Base-by-base conservation (phyloP, 2,329 filamentous ascomycete species). In the Pochonia chlamydosporia region DNA sequence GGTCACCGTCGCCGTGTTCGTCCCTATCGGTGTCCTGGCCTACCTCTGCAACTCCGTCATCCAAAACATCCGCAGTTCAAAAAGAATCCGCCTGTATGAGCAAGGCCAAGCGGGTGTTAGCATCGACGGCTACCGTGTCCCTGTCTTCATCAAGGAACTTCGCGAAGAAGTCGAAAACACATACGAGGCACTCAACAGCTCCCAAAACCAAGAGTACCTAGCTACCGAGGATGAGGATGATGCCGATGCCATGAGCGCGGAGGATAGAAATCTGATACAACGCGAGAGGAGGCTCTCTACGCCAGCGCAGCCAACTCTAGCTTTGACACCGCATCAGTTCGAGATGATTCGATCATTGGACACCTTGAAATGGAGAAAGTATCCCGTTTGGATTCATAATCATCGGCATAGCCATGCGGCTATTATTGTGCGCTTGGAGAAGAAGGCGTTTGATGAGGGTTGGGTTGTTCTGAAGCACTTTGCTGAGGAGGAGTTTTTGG, bases 351-450 rank as follows among this genome's bases (percentile, higher is more conserved):
- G 85, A 25, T 79, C 82, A 9, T 71, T 97, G 42, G 82, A 97
- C 57, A 62, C 64, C n/a, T 61, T 84, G 2, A 73, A 75, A 4
- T 85, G 80, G 77, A 72, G 74, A 41, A 86, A 84, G 62, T 84
- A 80, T 54, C 79, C 76, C 1, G 80, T 91, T 3, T 84, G 85
- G 67, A 91, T 93, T 33, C 85, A 86, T 53, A 86, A 90, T 5
- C 76, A 82, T 46, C 70, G 75, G n/a, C 89, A 96, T 62, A 88
- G 81, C 50, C 92, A 97, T 65, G 92, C 91, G 0, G 91, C 91
- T 3, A 95, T 97, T 41, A 88, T 97, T 53, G 83, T 95, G 30
- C 79, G 92, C 31, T 79, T 74, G 49, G 79, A 85, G 33, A 83
- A 81, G 61, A 70, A 76, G 44, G 69, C 66, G 1, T 95, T 90